Conservation (phyloP, 768 basidiomycete species). For the Russula sp. region DNA sequence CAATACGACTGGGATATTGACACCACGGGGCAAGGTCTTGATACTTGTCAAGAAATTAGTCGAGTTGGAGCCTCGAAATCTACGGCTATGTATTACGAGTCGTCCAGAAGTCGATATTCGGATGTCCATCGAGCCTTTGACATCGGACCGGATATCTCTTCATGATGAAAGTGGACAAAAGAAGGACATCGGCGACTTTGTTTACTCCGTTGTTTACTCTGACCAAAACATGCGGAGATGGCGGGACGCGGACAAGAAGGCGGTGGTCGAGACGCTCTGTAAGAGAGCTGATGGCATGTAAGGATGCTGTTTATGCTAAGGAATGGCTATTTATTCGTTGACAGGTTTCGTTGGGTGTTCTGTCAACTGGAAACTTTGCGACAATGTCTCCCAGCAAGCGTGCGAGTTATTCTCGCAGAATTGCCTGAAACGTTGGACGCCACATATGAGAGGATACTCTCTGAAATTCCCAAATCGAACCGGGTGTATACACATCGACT, state of each 20-base stretch:
- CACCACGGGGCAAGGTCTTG: too few species aligned
- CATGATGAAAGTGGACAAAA: background rate
- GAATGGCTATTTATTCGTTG: too few species aligned
- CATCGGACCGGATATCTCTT: background rate
- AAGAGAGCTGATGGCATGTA: background rate
- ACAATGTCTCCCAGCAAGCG: background rate
- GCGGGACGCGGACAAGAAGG: background rate
- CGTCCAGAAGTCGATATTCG: too few species aligned
- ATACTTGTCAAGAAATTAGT: too few species aligned
- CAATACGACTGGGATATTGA: too few species aligned
- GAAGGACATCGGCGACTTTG: background rate
- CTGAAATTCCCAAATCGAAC: background rate
- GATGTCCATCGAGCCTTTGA: too few species aligned
- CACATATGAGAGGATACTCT: background rate
- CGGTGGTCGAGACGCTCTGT: background rate
- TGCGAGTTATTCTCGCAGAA: background rate
- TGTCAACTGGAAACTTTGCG: background rate
- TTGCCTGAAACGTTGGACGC: background rate
- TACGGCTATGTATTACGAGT: too few species aligned
- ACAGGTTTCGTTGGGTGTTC: background rate
- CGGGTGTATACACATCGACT: background rate
- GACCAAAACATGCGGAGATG: background rate
- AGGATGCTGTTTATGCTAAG: background rate
- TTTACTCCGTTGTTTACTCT: background rate
- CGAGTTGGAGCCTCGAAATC: too few species aligned